Evolutionary conservation across 306 rosid species (phyloP).

Genomic region (Malus sieversii): DNA sequence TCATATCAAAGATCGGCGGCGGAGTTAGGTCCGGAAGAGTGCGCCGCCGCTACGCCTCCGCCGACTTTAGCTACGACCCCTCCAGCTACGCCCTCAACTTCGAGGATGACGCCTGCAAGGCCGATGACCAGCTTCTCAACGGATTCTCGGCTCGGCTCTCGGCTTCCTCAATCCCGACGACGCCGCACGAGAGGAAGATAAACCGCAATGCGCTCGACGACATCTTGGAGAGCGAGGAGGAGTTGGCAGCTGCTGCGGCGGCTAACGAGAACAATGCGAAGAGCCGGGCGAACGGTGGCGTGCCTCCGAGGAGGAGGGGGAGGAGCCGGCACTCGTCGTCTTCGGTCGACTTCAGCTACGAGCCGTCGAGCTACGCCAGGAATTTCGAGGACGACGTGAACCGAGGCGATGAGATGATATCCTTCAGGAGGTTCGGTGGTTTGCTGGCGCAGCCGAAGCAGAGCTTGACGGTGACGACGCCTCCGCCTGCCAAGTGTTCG

Average conservation of each 20-base stretch:
- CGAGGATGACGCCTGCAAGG: neutral
- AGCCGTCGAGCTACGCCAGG: conserved; percentile 32
- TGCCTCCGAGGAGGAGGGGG: neutral
- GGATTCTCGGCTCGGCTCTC: neutral
- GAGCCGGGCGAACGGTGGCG: neutral
- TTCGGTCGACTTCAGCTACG: conserved; percentile 36
- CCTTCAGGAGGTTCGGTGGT: conserved; percentile 3
- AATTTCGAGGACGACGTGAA: conserved; percentile 32
- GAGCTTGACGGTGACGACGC: neutral
- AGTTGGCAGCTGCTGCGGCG: neutral
- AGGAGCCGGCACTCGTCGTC: conserved; percentile 9
- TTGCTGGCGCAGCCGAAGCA: conserved; percentile 6
- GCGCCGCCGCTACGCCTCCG: neutral
- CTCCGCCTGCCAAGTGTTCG: neutral
- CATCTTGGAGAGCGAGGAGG: neutral
- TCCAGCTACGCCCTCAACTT: conserved; percentile 14
- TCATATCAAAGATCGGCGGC: neutral
- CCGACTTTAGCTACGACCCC: conserved; percentile 12
- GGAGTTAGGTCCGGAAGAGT: neutral
- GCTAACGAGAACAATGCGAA: neutral
- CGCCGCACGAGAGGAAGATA: neutral
- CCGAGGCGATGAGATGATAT: conserved; percentile 8
- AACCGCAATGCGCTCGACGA: neutral
- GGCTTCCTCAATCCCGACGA: neutral
- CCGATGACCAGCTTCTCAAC: neutral